A percentile compares a stretch with the other conserved stretches of the same genome.
phyloP scores from a whole-genome alignment of 805 yeast genomes.

The Spathaspora gorwiae region DNA sequence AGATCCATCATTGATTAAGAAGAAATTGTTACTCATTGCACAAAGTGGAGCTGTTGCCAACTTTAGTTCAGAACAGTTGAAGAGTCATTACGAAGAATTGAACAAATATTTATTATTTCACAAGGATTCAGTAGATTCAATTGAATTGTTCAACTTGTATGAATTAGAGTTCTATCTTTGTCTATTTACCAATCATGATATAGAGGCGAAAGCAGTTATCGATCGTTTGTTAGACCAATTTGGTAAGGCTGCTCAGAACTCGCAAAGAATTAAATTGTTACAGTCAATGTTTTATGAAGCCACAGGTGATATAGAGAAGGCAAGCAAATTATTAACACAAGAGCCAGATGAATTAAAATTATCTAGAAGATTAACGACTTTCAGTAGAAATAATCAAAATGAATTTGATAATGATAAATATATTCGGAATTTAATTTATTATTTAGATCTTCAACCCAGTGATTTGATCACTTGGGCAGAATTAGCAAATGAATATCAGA shows the following conservation, averaged over 20 bases:
- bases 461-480: slow-evolving; percentile 81
- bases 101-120: slow-evolving; percentile 25
- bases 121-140: slow-evolving; percentile 34
- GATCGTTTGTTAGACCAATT: slow-evolving; percentile 67
- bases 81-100: slow-evolving; percentile 37
- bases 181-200: slow-evolving; percentile 56
- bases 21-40: slow-evolving; percentile 48
- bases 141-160: slow-evolving; percentile 50
- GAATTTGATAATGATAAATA: slow-evolving; percentile 30
- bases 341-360: slow-evolving; percentile 33
- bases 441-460: slow-evolving; percentile 61
- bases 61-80: slow-evolving; percentile 43
- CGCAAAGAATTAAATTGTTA: slow-evolving; percentile 55
- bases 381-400: slow-evolving; percentile 10
- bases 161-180: slow-evolving; percentile 71
- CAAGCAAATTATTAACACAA: slow-evolving; percentile 22
- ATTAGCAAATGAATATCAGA: slow-evolving; percentile 59
- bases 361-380: slow-evolving; percentile 34
- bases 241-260: slow-evolving; percentile 28
- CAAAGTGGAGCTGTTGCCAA: slow-evolving; percentile 47
- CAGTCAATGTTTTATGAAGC: slow-evolving; percentile 56
- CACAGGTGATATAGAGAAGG: slow-evolving; percentile 32
- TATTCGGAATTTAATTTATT: slow-evolving; percentile 49
- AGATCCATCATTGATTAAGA: slow-evolving; percentile 21
- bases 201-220: slow-evolving; percentile 64